Evolutionary conservation across 306 rosid species (phyloP).

Genomic region (Vigna angularis): DNA sequence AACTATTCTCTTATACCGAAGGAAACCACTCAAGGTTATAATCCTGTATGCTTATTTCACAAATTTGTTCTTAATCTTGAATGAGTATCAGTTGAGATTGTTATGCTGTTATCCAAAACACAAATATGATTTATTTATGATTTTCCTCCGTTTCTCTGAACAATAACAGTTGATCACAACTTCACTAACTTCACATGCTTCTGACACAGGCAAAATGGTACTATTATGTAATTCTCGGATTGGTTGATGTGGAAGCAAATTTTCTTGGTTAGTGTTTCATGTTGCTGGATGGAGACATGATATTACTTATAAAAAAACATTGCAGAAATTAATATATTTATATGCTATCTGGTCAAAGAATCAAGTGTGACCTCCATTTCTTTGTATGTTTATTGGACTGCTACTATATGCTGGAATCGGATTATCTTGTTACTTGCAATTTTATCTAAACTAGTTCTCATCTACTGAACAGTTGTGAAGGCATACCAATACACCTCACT

Average conservation of each 20-base stretch:
- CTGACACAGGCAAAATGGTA: constrained; percentile 86
- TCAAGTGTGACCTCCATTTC: neutral
- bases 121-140: constrained; percentile 2
- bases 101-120: neutral
- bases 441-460: constrained; percentile 20
- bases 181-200: constrained; percentile 29
- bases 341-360: no score
- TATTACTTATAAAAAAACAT: neutral
- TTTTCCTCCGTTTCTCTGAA: neutral
- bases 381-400: neutral
- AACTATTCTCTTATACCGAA: constrained; percentile 57
- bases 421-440: constrained; percentile 24
- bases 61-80: neutral
- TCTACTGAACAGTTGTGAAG: constrained; percentile 83
- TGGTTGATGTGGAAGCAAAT: constrained; percentile 96
- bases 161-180: neutral
- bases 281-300: neutral
- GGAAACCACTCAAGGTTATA: constrained; percentile 80
- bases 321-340: constrained; percentile 16
- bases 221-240: constrained; percentile 76
- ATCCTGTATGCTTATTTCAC: constrained; percentile 34
- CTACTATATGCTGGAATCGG: neutral
- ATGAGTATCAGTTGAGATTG: neutral
- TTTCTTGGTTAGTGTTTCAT: constrained; percentile 71
- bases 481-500: constrained; percentile 96